phyloP scores from a whole-genome alignment of 768 basidiomycete species.

The Exidia glandulosa region DNA sequence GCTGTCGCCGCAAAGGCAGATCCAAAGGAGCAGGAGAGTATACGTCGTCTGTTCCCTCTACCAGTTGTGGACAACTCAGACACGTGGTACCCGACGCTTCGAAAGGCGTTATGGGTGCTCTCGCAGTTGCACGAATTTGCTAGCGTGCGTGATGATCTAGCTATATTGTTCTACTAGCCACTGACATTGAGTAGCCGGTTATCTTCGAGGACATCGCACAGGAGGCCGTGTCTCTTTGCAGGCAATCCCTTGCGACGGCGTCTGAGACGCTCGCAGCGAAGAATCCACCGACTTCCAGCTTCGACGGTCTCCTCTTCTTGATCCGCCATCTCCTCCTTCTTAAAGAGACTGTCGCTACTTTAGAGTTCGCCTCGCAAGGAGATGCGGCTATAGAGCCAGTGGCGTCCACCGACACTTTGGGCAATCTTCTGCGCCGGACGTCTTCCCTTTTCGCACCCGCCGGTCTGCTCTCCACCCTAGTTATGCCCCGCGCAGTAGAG shows the following conservation, averaged over 20 bases:
- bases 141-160: constrained; percentile 43
- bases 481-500: constrained; percentile 50
- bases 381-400: constrained; percentile 33
- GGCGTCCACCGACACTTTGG: constrained; percentile 32
- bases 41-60: constrained; percentile 57
- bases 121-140: constrained; percentile 85
- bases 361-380: constrained; percentile 48
- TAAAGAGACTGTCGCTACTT: constrained; percentile 76
- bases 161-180: neutral
- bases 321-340: constrained; percentile 82
- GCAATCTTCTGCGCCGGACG: constrained; percentile 42
- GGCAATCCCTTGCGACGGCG: constrained; percentile 66
- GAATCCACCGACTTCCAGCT: constrained; percentile 28
- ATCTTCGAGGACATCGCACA: constrained; percentile 96
- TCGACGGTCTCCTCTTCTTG: constrained; percentile 80
- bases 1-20: constrained; percentile 30
- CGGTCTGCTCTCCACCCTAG: constrained; percentile 35
- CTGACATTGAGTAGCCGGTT: constrained; percentile 47
- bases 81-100: constrained; percentile 86
- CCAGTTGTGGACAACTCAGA: constrained; percentile 64
- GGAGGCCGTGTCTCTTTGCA: constrained; percentile 77
- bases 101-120: constrained; percentile 85
- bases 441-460: constrained; percentile 45
- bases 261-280: constrained; percentile 51
- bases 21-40: constrained; percentile 49